Conservation (phyloP, 176 grass and related monocot genomes). For the Melocanna baccifera region DNA sequence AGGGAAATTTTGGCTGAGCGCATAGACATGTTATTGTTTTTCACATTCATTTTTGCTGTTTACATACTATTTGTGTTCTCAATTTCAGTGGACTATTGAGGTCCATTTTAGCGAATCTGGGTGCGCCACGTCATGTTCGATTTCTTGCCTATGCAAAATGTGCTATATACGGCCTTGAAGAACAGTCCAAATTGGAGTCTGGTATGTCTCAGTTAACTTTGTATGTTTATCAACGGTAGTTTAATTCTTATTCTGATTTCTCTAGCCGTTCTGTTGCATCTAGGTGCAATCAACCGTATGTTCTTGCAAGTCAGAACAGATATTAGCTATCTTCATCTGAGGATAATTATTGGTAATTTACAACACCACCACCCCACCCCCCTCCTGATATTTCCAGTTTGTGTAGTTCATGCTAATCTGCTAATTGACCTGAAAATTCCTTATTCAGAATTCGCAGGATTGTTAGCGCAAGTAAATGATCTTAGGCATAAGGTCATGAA, state of each 20-base stretch:
- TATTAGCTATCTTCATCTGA: conserved; percentile 60
- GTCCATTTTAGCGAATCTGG: conserved; percentile 77
- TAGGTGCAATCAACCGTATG: conserved; percentile 39
- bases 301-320: conserved; percentile 50
- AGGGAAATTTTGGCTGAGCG: not conserved
- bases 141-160: conserved; percentile 84
- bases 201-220: conserved; percentile 19
- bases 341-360: conserved; percentile 56
- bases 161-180: conserved; percentile 70
- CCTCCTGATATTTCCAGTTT: not conserved
- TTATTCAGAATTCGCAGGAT: conserved; percentile 40
- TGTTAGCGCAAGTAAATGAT: conserved; percentile 47
- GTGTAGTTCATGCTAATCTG: not conserved
- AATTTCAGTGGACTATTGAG: conserved; percentile 71
- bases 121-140: conserved; percentile 59
- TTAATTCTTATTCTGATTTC: not conserved
- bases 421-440: not conserved
- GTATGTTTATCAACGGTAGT: not conserved
- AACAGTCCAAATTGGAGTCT: conserved; percentile 42
- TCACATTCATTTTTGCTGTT: conserved; percentile 20
- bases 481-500: conserved; percentile 23
- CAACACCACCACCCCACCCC: not conserved
- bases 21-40: conserved; percentile 7
- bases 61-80: conserved; percentile 16
- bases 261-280: conserved; percentile 19